Conservation (phyloP, 2,329 filamentous ascomycete genomes). For the Epichloe typhina region DNA sequence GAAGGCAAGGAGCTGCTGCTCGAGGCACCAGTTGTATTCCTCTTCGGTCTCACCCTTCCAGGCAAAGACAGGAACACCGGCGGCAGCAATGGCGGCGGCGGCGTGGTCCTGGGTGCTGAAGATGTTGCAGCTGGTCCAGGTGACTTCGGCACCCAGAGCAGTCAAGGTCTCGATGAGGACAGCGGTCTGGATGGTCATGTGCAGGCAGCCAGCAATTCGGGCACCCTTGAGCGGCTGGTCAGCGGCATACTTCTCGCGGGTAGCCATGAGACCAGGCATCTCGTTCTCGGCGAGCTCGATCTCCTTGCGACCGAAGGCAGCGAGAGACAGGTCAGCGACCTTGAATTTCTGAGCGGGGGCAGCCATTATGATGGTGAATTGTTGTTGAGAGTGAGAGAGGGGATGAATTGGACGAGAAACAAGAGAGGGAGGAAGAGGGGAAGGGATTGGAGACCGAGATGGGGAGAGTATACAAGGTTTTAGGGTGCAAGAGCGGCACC, state of each 20-base stretch:
- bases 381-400: conserved; percentile 6
- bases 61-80: conserved; percentile 74
- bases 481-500: conserved; percentile 6
- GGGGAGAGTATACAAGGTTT: conserved; percentile 9
- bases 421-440: conserved; percentile 6
- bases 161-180: conserved; percentile 97
- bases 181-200: conserved; percentile 99
- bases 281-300: conserved; percentile 94
- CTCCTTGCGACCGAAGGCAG: conserved; percentile 97
- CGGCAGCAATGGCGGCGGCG: conserved; percentile 89
- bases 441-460: conserved; percentile 1
- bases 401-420: conserved; percentile 7
- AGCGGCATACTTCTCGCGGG: conserved; percentile 75
- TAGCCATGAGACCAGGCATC: conserved; percentile 97
- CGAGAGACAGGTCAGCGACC: conserved; percentile 95
- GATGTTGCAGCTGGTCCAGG: conserved; percentile 99
- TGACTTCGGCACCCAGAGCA: conserved; percentile 91
- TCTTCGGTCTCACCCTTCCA: conserved; percentile 93
- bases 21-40: conserved; percentile 99
- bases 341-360: conserved; percentile 90
- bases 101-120: conserved; percentile 99
- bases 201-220: conserved; percentile 92
- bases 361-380: conserved; percentile 36
- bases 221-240: conserved; percentile 93
- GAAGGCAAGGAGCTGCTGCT: conserved; percentile 96